These are phyloP conservation scores for Fusarium sp. DNA, from an alignment of 2,329 filamentous ascomycete genomes.

Conservation along the genomic window DNA sequence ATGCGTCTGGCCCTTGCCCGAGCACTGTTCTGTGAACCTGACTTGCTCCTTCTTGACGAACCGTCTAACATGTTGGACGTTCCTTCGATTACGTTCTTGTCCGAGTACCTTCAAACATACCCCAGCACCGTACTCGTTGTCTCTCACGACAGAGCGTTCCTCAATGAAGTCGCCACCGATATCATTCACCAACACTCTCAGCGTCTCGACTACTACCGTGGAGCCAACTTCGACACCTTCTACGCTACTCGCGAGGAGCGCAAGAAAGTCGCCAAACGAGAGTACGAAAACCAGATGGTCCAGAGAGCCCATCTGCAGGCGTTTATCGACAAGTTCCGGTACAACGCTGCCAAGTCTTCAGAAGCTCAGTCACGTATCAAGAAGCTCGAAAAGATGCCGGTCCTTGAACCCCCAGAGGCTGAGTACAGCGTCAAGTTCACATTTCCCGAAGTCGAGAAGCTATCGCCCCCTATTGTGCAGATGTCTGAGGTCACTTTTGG, in stretches of 20 bases:
- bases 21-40: constrained; percentile 97
- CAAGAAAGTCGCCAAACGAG: constrained; percentile 93
- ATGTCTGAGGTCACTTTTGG: constrained; percentile 95
- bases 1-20: constrained; percentile 96
- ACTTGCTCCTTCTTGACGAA: constrained; percentile 95
- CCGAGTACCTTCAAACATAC: constrained; percentile 93
- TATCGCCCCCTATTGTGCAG: constrained; percentile 97
- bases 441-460: constrained; percentile 97
- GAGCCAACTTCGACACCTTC: constrained; percentile 96
- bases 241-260: constrained; percentile 98
- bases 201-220: constrained; percentile 97
- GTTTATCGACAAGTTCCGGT: constrained; percentile 99
- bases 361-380: constrained; percentile 99
- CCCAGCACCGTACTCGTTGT: constrained; percentile 96
- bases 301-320: constrained; percentile 93
- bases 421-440: constrained; percentile 98
- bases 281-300: constrained; percentile 99
- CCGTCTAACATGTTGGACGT: constrained; percentile 99
- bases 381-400: constrained; percentile 96
- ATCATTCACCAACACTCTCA: constrained; percentile 99
- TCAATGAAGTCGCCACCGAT: constrained; percentile 99
- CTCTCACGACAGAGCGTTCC: constrained; percentile 98
- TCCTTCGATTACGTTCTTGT: constrained; percentile 98
- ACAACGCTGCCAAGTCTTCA: constrained; percentile 98
- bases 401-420: constrained; percentile 88